A percentile compares a stretch with the other conserved stretches of the same genome.
These are phyloP conservation scores for Amanita polypyramis DNA, from an alignment of 768 basidiomycete species.

Conservation along the genomic window DNA sequence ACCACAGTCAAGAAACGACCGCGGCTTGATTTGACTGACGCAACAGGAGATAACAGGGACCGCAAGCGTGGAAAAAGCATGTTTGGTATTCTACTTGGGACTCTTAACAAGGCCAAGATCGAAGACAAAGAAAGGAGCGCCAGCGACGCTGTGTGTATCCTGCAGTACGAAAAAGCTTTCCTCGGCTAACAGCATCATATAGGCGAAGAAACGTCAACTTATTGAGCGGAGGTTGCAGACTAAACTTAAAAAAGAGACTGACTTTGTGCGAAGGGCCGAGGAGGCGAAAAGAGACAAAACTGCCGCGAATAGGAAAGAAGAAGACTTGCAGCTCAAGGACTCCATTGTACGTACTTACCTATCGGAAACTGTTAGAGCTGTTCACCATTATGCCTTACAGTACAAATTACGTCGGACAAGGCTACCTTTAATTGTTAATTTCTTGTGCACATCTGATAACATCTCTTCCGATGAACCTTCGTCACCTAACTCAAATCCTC, in stretches of 20 bases:
- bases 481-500: constrained; percentile 22
- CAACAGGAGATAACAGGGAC: constrained; percentile 37
- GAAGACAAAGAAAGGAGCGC: constrained; percentile 78
- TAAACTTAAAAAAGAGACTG: constrained; percentile 79
- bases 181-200: constrained; percentile 6
- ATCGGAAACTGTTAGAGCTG: background rate
- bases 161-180: background rate
- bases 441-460: constrained; percentile 63
- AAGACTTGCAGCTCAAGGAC: constrained; percentile 73
- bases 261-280: constrained; percentile 75
- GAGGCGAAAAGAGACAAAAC: constrained; percentile 81
- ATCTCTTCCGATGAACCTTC: constrained; percentile 36
- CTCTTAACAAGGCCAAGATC: constrained; percentile 78
- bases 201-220: constrained; percentile 79
- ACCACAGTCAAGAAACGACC: constrained; percentile 53
- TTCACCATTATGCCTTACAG: constrained; percentile 23
- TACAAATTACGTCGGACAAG: constrained; percentile 65
- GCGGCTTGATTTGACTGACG: constrained; percentile 51
- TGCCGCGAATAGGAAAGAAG: constrained; percentile 66
- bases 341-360: constrained; percentile 48
- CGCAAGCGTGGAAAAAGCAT: constrained; percentile 81
- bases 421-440: constrained; percentile 65
- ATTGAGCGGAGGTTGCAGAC: constrained; percentile 79
- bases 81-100: constrained; percentile 77
- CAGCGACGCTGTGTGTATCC: constrained; percentile 64